phyloP scores from a whole-genome alignment of 1,284 basidiomycete species.

The Malassezia restricta region DNA sequence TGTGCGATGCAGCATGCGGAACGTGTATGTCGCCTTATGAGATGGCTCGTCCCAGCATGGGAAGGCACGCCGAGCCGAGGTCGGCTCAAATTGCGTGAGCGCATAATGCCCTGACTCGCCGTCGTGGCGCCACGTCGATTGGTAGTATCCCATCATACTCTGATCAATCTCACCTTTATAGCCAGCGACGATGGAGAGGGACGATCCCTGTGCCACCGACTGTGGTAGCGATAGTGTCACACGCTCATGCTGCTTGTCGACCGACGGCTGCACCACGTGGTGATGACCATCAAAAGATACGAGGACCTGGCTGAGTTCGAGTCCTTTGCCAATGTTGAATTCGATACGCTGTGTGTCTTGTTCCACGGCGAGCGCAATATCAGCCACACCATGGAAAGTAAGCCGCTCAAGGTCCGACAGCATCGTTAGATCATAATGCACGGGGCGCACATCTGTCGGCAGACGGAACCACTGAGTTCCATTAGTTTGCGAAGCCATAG shows the following conservation, averaged over 20 bases:
- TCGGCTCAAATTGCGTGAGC: conserved; percentile 55
- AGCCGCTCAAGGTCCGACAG: conserved; percentile 62
- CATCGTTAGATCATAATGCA: conserved; percentile 68
- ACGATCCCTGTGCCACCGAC: conserved; percentile 13
- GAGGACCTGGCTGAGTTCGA: conserved; percentile 58
- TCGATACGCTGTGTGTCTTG: conserved; percentile 52
- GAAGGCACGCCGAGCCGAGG: conserved; percentile 57
- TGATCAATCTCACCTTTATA: conserved; percentile 21
- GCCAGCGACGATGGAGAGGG: conserved; percentile 15
- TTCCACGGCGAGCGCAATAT: conserved; percentile 62
- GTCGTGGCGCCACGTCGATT: conserved; percentile 35
- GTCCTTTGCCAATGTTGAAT: conserved; percentile 50
- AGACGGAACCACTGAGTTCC: conserved; percentile 54
- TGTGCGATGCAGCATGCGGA: conserved; percentile 71
- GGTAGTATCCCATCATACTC: conserved; percentile 26
- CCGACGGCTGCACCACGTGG: conserved; percentile 47
- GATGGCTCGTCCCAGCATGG: conserved; percentile 80
- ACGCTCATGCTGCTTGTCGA: conserved; percentile 39
- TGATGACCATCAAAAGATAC: conserved; percentile 56
- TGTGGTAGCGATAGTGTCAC: conserved; percentile 15
- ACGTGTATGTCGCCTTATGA: conserved; percentile 69
- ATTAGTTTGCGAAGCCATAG: conserved; percentile 1
- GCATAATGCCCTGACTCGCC: conserved; percentile 45
- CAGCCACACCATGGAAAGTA: conserved; percentile 64
- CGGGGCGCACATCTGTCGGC: conserved; percentile 61